Base-by-base conservation (phyloP, 805 yeast species). In the Peterozyma xylosa region DNA sequence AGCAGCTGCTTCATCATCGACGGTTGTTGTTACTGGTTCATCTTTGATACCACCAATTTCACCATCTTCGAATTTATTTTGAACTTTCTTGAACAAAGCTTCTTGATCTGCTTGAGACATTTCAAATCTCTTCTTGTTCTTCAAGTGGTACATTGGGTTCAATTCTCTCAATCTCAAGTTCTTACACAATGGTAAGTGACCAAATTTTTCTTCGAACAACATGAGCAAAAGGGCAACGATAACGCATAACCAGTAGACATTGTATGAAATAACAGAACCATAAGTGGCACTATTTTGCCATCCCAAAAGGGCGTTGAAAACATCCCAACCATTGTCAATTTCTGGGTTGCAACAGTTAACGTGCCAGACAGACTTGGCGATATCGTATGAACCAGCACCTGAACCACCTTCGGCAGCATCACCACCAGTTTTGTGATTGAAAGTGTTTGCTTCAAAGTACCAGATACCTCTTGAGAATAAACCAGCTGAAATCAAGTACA, bases 201-300 rank as follows among this genome's bases (percentile, higher is more conserved):
- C 96, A 21, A 64, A 64, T 65, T 71, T 86, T 74, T 91, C 99
- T 71, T 87, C 93, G 66, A 57, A 89, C 50, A 82, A 66, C 88
- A 91, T 78, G 53, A 82, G 64, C 14, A 58, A 42, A 38, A 91
- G 58, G 33, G 72, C 64, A 17, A 68, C 48, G 49, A 84, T 82
- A 44, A 88, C 60, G 35, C 66, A 63, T 43, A 90, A 54, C 99
- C 99, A 91, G 72, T 91, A 91, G 50, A 83, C 51, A 68, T 88
- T 89, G 73, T 91, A 91, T 40, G 90, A 78, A 43, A 91, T 68
- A 47, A 91, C 90, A 5, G 96, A 87, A 45, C 97, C 96, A 60
- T 86, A 76, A 52, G 96, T 88, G 47, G 96, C 98, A 43, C 96
- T 78, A 67, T 91, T 91, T 70, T 89, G 96, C 99, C 99, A 91